A percentile compares a stretch with the other conserved stretches of the same genome.
Evolutionary conservation across 2,329 filamentous ascomycete genomes (phyloP).

Genomic region (Colletotrichum lini): DNA sequence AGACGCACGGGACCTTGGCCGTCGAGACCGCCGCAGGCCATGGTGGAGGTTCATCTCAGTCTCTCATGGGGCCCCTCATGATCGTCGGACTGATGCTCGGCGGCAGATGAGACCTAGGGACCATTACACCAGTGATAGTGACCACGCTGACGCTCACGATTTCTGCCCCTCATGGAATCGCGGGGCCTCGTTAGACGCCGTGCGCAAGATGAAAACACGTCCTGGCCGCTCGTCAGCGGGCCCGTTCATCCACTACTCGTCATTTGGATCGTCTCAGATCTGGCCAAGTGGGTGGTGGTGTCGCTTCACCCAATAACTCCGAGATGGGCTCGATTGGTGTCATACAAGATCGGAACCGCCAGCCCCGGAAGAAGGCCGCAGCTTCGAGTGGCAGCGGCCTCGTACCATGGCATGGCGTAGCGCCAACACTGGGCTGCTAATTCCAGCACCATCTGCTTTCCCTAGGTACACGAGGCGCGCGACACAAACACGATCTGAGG

Average conservation of each 20-base stretch:
- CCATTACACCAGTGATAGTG: too few relatives aligned
- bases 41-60: conserved; percentile 26
- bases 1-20: conserved; percentile 10
- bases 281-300: conserved; percentile 22
- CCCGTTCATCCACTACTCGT: conserved; percentile 33
- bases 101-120: conserved; percentile 33
- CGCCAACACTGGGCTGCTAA: conserved; percentile 9
- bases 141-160: conserved; percentile 5
- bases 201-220: conserved; percentile 28
- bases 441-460: neutral
- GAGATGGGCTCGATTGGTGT: conserved; percentile 14
- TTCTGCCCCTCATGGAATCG: conserved; percentile 27
- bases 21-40: conserved; percentile 14
- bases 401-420: conserved; percentile 5
- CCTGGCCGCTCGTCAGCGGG: conserved; percentile 33
- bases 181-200: conserved; percentile 28
- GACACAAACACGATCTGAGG: conserved; percentile 16
- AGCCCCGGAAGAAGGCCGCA: neutral
- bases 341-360: neutral
- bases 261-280: conserved; percentile 32
- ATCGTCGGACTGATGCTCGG: conserved; percentile 27
- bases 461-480: conserved; percentile 8
- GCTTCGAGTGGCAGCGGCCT: conserved; percentile 10
- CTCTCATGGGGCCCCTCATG: conserved; percentile 14
- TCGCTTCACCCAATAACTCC: conserved; percentile 24